Evolutionary conservation across 371 early-diverging fungal species (phyloP), one percentile per base, ranked within the genome.

Genomic region (Blakeslea trispora): DNA sequence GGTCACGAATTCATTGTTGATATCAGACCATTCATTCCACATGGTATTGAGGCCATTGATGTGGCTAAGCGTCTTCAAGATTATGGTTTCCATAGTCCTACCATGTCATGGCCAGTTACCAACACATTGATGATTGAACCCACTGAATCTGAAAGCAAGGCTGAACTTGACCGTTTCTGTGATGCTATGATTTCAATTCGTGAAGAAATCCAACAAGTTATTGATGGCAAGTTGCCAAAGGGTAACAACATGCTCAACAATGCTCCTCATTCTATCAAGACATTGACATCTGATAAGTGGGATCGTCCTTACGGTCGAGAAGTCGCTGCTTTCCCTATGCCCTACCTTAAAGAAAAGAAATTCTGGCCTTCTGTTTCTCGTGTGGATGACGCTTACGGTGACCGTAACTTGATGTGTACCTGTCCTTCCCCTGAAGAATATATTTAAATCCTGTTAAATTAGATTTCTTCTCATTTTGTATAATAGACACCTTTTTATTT

Each of bases 1-100:
- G 98, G 96, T 17, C 98, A 98, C 83, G 98, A 98, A 77, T 98
- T 98, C 77, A 97, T 98, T 63, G 83, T 97, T 23, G 97, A 98
- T 72, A 85, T 89, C 48, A 87, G 96, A 50, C 91, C 91, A 23
- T 97, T 98, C 66, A 79, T 65, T 32, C 75, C 72, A n/a, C 78
- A 89, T 19, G 92, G 90, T 39, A 78, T 98, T 68, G 90, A 93
- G 68, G 97, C 93, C 23, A 91, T 97, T 48, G 98, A 98, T 68
- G 85, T 98, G 64, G 98, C 98, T 71, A 98, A 98, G 85, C 91
- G 98, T 52, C 85, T 98, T 51, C 92, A 95, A 78, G 98, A 98
- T 78, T 98, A 96, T 67, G 94, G 95, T 21, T 97, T 97, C 88
- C 98, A 98, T 78, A 85, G 89, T 32, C 98, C 98, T 35, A 98